phyloP scores from a whole-genome alignment of 2,329 filamentous ascomycete genomes.

The Akanthomyces uredinophilus region DNA sequence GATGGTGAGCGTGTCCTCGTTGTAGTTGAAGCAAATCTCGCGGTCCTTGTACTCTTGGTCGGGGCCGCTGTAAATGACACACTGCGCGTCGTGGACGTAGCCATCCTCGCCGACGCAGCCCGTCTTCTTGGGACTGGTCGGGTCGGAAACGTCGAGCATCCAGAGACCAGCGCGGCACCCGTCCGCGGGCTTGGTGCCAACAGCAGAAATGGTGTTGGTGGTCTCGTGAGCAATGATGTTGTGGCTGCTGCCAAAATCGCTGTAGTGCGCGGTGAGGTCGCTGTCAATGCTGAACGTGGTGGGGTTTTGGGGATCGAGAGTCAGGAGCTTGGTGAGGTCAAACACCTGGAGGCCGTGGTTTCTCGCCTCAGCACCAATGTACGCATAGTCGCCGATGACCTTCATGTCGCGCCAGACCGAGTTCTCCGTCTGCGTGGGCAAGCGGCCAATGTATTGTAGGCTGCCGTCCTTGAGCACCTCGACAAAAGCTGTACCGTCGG shows the following conservation, averaged over 20 bases:
- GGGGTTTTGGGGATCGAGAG: conserved; percentile 34
- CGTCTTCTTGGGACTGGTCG: conserved; percentile 43
- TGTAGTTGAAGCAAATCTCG: conserved; percentile 54
- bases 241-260: conserved; percentile 36
- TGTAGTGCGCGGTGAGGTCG: conserved; percentile 32
- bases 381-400: conserved; percentile 30
- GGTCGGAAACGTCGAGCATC: conserved; percentile 50
- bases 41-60: conserved; percentile 41
- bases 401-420: conserved; percentile 38
- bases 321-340: conserved; percentile 51
- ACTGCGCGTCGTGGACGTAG: conserved; percentile 57
- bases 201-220: conserved; percentile 38
- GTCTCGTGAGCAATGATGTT: conserved; percentile 36
- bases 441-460: conserved; percentile 39
- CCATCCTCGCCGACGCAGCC: conserved; percentile 46
- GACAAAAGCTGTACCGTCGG: conserved; percentile 43
- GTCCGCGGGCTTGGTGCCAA: conserved; percentile 32
- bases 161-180: conserved; percentile 45
- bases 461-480: conserved; percentile 38
- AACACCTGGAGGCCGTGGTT: conserved; percentile 59
- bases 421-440: conserved; percentile 35
- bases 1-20: conserved; percentile 48
- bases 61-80: conserved; percentile 49
- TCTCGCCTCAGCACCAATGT: conserved; percentile 38
- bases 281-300: conserved; percentile 25